Percentiles rank a stretch among this genome's conserved stretches.
These are phyloP conservation scores for Backusella sp. DNA, from an alignment of 192 early-diverging fungal species.

Conservation along the genomic window DNA sequence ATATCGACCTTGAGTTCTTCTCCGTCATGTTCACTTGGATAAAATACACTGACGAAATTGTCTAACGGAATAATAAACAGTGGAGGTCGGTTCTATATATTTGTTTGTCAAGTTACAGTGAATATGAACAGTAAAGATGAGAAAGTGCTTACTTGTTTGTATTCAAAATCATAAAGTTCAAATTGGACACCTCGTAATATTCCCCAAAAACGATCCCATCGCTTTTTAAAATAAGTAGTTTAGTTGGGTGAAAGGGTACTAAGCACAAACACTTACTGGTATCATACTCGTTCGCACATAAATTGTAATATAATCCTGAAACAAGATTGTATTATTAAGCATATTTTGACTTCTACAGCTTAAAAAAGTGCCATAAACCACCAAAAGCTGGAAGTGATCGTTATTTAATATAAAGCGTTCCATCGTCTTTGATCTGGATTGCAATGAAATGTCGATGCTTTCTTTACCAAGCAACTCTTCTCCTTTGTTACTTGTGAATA, in stretches of 20 bases:
- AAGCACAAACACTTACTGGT: constrained; percentile 29
- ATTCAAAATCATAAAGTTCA: constrained; percentile 38
- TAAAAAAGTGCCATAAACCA: constrained; percentile 27
- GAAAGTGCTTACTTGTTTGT: constrained; percentile 23
- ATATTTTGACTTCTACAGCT: constrained; percentile 22
- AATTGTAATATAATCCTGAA: constrained; percentile 30
- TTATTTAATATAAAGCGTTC: constrained; percentile 17
- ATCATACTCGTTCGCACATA: constrained; percentile 24
- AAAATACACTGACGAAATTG: constrained; percentile 17
- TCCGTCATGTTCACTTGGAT: constrained; percentile 21
- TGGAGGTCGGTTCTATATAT: constrained; percentile 20
- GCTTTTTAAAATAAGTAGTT: neutral
- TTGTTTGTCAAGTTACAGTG: neutral
- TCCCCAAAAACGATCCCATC: constrained; percentile 34
- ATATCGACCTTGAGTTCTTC: constrained; percentile 19
- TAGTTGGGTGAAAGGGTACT: neutral
- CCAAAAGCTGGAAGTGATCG: constrained; percentile 26
- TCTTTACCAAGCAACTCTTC: constrained; percentile 25
- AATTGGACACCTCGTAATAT: constrained; percentile 28
- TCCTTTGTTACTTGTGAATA: constrained; percentile 9
- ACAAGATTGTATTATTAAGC: constrained; percentile 17
- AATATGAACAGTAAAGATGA: neutral
- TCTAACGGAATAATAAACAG: constrained; percentile 29
- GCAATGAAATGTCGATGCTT: constrained; percentile 9
- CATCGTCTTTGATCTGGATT: constrained; percentile 12